phyloP scores from a whole-genome alignment of 2,329 filamentous ascomycete species.

The Aspergillus ibericus region DNA sequence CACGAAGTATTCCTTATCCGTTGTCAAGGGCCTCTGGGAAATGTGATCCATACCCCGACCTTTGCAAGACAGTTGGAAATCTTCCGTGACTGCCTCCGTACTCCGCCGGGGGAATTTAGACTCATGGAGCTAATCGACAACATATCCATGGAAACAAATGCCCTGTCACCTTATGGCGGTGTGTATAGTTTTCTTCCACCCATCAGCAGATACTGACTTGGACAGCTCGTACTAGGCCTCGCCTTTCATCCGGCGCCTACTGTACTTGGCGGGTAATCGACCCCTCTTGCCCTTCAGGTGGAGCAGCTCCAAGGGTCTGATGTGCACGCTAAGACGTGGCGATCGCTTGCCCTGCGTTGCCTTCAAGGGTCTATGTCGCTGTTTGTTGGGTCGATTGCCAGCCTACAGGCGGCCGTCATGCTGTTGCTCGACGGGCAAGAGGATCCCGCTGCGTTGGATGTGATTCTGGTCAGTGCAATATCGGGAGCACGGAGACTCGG shows the following conservation, averaged over 20 bases:
- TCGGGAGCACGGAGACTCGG: conserved; percentile 15
- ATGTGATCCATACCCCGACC: neutral
- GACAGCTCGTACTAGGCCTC: neutral
- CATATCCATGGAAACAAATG: neutral
- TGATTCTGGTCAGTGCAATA: conserved; percentile 15
- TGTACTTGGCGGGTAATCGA: neutral
- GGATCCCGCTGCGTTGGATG: conserved; percentile 9
- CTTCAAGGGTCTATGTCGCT: conserved; percentile 12
- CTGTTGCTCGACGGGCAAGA: conserved; percentile 15
- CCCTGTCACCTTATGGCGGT: neutral
- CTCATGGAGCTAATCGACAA: neutral
- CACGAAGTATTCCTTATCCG: neutral
- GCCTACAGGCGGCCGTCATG: conserved; percentile 17
- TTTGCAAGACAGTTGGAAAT: neutral
- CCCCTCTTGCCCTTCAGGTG: neutral
- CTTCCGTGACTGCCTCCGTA: neutral
- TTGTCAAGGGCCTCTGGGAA: neutral
- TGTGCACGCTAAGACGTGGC: neutral
- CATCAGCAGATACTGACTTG: neutral
- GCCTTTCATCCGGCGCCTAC: neutral
- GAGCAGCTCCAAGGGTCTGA: neutral
- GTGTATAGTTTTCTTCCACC: neutral
- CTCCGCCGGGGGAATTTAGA: neutral
- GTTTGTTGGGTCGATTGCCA: conserved; percentile 16
- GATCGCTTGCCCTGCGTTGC: conserved; percentile 9